These are phyloP conservation scores for Beauveria varroae DNA, from an alignment of 2,329 filamentous ascomycete species.

Conservation along the genomic window DNA sequence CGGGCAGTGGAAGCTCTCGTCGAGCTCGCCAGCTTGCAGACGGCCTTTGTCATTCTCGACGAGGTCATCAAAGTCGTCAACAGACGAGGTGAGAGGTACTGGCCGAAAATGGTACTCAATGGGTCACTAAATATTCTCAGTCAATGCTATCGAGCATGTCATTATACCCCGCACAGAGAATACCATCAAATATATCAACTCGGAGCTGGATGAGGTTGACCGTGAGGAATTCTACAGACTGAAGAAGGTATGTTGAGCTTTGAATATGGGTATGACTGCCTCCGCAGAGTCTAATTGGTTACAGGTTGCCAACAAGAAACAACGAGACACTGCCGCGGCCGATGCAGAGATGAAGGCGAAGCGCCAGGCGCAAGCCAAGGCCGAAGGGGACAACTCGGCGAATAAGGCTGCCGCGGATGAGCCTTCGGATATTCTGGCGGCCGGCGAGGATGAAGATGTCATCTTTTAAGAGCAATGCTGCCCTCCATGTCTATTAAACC, in stretches of 20 bases:
- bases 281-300: background rate
- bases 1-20: slow-evolving; percentile 93
- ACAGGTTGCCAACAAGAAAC: slow-evolving; percentile 71
- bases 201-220: slow-evolving; percentile 93
- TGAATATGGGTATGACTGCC: background rate
- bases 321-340: slow-evolving; percentile 63
- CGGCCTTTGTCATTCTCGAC: slow-evolving; percentile 94
- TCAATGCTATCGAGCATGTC: slow-evolving; percentile 93
- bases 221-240: slow-evolving; percentile 96
- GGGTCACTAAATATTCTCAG: slow-evolving; percentile 32
- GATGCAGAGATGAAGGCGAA: slow-evolving; percentile 72
- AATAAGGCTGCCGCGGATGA: slow-evolving; percentile 31
- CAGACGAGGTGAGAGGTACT: slow-evolving; percentile 60
- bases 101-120: too few relatives aligned
- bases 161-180: slow-evolving; percentile 98
- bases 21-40: slow-evolving; percentile 90
- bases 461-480: slow-evolving; percentile 56
- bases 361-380: slow-evolving; percentile 43
- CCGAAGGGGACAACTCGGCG: slow-evolving; percentile 22
- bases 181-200: slow-evolving; percentile 99
- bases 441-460: slow-evolving; percentile 74
- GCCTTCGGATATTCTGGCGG: slow-evolving; percentile 61
- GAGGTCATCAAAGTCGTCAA: slow-evolving; percentile 99
- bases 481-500: slow-evolving; percentile 2
- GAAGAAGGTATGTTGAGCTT: slow-evolving; percentile 57